Evolutionary conservation across 176 grass and related monocot species (phyloP).

Genomic region (Triticum turgidum): DNA sequence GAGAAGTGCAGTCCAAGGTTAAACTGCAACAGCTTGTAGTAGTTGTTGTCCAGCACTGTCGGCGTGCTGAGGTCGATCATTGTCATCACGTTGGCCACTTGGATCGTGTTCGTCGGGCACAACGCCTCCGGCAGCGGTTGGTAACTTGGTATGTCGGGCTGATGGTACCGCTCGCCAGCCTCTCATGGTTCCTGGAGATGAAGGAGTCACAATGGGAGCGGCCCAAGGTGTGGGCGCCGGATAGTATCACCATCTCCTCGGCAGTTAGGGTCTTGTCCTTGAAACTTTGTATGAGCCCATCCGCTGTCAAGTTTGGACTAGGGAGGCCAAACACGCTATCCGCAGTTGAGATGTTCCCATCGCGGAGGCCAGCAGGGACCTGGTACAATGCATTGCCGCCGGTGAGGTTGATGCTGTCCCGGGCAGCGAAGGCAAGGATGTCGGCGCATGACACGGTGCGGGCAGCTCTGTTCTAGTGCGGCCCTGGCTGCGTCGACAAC

Average conservation of each 20-base stretch:
- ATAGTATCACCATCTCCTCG: constrained; percentile 70
- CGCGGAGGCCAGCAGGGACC: constrained; percentile 57
- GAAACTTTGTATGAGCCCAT: background rate
- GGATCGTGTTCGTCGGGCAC: constrained; percentile 31
- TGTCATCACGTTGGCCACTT: constrained; percentile 18
- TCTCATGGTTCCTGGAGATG: constrained; percentile 38
- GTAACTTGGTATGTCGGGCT: constrained; percentile 38
- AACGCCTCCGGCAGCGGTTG: constrained; percentile 49
- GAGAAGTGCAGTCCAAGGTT: constrained; percentile 53
- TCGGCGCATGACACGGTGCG: constrained; percentile 59
- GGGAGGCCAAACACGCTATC: constrained; percentile 25
- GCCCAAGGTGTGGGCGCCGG: constrained; percentile 70
- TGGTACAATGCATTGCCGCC: constrained; percentile 57
- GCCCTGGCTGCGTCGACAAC: constrained; percentile 46
- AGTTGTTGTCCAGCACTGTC: constrained; percentile 60
- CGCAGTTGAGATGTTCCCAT: constrained; percentile 33
- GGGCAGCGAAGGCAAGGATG: constrained; percentile 58
- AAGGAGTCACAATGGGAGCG: constrained; percentile 60
- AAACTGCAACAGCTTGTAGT: constrained; percentile 55
- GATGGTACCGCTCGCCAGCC: constrained; percentile 29
- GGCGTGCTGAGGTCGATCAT: constrained; percentile 57
- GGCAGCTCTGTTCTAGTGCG: constrained; percentile 36
- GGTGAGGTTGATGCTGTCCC: constrained; percentile 46
- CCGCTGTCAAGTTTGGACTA: constrained; percentile 19
- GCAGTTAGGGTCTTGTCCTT: constrained; percentile 16